Base-by-base conservation (phyloP, 805 yeast genomes). In the Hanseniaspora guilliermondii region DNA sequence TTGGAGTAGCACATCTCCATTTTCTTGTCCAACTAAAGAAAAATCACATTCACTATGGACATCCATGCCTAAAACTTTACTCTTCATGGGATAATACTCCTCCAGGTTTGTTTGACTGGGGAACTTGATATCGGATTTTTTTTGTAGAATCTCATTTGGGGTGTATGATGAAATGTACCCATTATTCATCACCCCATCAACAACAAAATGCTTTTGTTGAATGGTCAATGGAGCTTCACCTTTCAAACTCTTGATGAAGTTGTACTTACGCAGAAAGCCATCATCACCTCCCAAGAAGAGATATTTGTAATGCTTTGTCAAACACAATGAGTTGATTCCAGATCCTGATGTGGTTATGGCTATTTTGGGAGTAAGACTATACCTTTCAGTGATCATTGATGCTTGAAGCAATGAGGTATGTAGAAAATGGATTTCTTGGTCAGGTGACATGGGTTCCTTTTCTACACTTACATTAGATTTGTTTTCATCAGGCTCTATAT, bases 251-350 rank as follows among this genome's bases (percentile, higher is more conserved):
- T 83, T 83, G 39, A 82, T 75, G 58, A 93, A 83, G 68, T 93
- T 96, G 69, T 83, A 93, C 64, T 85, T 88, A 47, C 98, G 73
- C 35, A 93, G 85, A 61, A 81, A 86, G 4, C 98, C 98, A 67
- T 93, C 98, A 59, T 85, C 91, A 9, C 97, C 97, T 21, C 98
- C 98, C 0, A 96, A 83, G 61, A 89, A 83, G 39, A 93, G 72
- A 83, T 88, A 89, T 63, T 82, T 82, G 41, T 88, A 82, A 6
- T 94, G 95, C 61, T 77, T 79, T 1, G 95, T 78, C 46, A 87
- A 71, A 1, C 89, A 83, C 36, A 91, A 60, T 2, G 93, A 76
- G 67, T 87, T 87, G 33, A 93, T 83, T 17, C 55, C 53, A 27
- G 85, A 82, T 0, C 86, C 70, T 1, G 87, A 75, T 61, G 86